These are phyloP conservation scores for Colletotrichum viniferum DNA, from an alignment of 2,329 filamentous ascomycete genomes.

Conservation along the genomic window DNA sequence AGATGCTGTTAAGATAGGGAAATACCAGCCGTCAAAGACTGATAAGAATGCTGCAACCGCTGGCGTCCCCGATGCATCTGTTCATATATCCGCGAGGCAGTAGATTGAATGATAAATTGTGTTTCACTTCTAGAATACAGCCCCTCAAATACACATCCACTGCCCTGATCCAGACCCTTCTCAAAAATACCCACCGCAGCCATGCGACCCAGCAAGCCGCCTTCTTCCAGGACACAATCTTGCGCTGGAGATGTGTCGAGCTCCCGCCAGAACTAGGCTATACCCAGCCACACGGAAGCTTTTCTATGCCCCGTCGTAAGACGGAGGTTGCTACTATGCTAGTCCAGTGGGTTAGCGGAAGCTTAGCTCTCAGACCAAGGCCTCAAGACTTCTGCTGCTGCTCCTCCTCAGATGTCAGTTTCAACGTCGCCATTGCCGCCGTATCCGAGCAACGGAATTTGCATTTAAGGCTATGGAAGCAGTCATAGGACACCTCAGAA, in stretches of 20 bases:
- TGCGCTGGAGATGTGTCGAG: not conserved
- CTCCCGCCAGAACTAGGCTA: not conserved
- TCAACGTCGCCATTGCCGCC: not conserved
- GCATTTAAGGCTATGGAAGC: not conserved
- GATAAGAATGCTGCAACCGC: not conserved
- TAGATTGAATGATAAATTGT: not conserved
- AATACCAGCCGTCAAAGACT: not conserved
- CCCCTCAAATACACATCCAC: too few species aligned
- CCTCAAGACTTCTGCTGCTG: too few species aligned
- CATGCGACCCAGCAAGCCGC: not conserved
- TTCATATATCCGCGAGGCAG: not conserved
- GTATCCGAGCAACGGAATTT: not conserved
- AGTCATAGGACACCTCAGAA: not conserved
- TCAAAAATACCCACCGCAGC: too few species aligned
- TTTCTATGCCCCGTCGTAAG: not conserved
- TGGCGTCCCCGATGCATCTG: not conserved
- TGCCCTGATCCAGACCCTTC: too few species aligned
- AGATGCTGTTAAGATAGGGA: not conserved
- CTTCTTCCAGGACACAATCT: not conserved
- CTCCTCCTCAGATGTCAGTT: not conserved
- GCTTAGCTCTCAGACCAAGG: not conserved
- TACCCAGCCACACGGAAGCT: not conserved
- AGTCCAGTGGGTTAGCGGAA: not conserved
- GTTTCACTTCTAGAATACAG: too few species aligned
- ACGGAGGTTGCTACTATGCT: not conserved